phyloP scores from a whole-genome alignment of 768 basidiomycete genomes.

The Dentipellis sp. region DNA sequence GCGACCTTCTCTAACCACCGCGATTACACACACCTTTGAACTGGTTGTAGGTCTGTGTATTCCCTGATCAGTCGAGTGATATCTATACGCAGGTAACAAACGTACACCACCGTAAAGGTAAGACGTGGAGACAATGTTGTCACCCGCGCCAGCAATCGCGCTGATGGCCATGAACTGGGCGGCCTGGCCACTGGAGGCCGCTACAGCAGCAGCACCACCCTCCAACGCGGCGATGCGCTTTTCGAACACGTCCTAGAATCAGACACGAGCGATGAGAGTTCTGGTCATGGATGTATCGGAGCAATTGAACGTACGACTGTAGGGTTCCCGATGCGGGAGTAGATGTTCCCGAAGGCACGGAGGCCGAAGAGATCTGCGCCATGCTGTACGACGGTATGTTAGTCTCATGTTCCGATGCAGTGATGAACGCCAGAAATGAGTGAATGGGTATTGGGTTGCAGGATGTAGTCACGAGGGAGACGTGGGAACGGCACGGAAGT shows the following conservation, averaged over 20 bases:
- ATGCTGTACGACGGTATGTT: conserved; percentile 32
- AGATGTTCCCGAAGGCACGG: conserved; percentile 50
- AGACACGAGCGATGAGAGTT: neutral
- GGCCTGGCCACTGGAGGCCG: conserved; percentile 64
- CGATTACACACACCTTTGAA: conserved; percentile 41
- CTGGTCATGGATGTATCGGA: neutral
- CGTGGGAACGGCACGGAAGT: too few species aligned
- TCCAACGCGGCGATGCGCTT: conserved; percentile 74
- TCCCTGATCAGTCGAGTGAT: neutral
- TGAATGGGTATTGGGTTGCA: too few species aligned
- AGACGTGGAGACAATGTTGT: conserved; percentile 70
- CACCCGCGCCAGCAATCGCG: conserved; percentile 49
- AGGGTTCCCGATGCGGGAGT: conserved; percentile 62
- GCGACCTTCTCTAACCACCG: neutral
- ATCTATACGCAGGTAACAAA: neutral
- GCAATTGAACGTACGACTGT: conserved; percentile 37
- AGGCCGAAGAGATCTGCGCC: conserved; percentile 65
- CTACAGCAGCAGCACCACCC: conserved; percentile 68
- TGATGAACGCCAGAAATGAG: too few species aligned
- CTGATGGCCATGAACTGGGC: conserved; percentile 53
- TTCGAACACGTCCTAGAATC: conserved; percentile 63
- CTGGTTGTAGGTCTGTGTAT: conserved; percentile 57
- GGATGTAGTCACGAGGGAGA: too few species aligned
- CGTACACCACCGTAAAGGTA: conserved; percentile 60
- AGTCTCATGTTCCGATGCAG: too few species aligned